phyloP scores from a whole-genome alignment of 805 yeast species.

The Candida namnaoensis region DNA sequence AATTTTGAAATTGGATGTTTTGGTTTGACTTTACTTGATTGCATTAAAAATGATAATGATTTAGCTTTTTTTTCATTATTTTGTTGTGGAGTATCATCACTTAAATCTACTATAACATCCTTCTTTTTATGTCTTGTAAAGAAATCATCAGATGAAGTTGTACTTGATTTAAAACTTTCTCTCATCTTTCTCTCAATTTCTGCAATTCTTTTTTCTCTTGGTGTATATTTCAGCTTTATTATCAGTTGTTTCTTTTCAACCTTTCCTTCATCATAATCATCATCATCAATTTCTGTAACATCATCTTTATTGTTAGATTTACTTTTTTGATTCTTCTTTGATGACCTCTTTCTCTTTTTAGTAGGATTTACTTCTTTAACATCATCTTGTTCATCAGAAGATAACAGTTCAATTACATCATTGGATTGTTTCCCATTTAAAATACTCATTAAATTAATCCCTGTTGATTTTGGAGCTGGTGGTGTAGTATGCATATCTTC shows the following conservation, averaged over 20 bases:
- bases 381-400: slow-evolving; percentile 5
- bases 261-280: not conserved
- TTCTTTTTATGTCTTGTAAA: too few relatives aligned
- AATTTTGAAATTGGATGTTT: slow-evolving; percentile 13
- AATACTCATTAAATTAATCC: not conserved
- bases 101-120: not conserved
- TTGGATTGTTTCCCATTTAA: not conserved
- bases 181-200: slow-evolving; percentile 16
- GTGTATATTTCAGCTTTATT: slow-evolving; percentile 11
- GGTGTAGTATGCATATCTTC: not conserved
- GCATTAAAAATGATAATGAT: too few relatives aligned
- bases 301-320: not conserved
- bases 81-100: too few relatives aligned
- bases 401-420: slow-evolving; percentile 3
- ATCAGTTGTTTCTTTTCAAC: not conserved
- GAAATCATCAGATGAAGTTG: not conserved
- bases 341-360: not conserved
- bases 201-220: slow-evolving; percentile 7
- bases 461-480: too few relatives aligned
- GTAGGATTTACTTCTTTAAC: too few relatives aligned
- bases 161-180: not conserved
- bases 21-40: not conserved
- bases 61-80: too few relatives aligned
- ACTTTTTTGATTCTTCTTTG: not conserved
- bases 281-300: not conserved